Conservation (phyloP, 345 rosid species). For the Eucalyptus cladocalyx region DNA sequence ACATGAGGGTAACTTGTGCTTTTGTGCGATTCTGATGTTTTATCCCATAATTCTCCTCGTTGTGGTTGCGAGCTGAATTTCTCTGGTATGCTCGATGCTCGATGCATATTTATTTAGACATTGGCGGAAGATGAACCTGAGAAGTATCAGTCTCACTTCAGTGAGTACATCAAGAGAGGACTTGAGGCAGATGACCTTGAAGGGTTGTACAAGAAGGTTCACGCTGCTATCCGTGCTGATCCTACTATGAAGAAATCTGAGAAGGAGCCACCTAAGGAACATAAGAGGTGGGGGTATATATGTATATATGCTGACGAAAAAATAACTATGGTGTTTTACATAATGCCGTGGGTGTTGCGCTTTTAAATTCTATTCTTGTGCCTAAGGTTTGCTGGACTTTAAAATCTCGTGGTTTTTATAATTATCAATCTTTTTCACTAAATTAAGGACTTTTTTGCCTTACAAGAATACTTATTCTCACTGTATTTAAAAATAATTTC, state of each 20-base stretch:
- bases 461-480: background rate
- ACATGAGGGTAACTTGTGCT: conserved; percentile 43
- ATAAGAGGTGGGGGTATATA: conserved; percentile 31
- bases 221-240: conserved; percentile 70
- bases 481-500: background rate
- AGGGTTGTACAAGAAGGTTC: conserved; percentile 54
- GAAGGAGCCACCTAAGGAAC: conserved; percentile 42
- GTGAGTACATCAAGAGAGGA: conserved; percentile 43
- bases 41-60: background rate
- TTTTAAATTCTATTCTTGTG: background rate
- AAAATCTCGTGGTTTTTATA: background rate
- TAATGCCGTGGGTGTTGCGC: background rate
- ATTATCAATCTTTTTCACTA: background rate
- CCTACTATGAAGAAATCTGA: conserved; percentile 35
- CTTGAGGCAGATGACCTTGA: conserved; percentile 45
- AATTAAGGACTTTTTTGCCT: background rate
- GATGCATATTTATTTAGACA: conserved; percentile 10
- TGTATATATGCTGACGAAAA: background rate
- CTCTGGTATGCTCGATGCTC: background rate
- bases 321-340: background rate
- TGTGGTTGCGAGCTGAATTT: background rate
- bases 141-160: conserved; percentile 59
- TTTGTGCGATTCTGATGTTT: background rate
- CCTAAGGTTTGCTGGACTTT: background rate
- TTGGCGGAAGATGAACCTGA: conserved; percentile 57